phyloP scores from a whole-genome alignment of 441 rosid species.

The Eruca vesicaria region DNA sequence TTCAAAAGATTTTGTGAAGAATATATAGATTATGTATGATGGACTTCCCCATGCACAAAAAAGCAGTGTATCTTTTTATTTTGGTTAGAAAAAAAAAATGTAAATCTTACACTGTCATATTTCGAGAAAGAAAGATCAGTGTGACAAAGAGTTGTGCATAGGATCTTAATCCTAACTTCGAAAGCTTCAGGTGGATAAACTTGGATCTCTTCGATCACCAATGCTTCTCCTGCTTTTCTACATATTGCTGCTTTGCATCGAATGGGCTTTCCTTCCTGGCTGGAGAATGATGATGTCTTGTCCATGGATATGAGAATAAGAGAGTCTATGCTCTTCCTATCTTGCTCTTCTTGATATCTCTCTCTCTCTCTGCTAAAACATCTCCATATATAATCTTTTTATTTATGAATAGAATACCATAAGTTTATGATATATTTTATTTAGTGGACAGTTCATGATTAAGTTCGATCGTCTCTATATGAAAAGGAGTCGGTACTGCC shows the following conservation, averaged over 20 bases:
- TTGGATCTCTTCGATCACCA: conserved; percentile 60
- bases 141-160: conserved; percentile 75
- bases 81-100: background rate
- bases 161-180: conserved; percentile 68
- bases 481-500: background rate
- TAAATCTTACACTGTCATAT: conserved; percentile 32
- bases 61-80: background rate
- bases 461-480: background rate
- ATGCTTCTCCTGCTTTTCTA: conserved; percentile 52
- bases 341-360: background rate
- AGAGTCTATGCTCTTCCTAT: background rate
- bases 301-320: conserved; percentile 11
- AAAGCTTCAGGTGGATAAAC: conserved; percentile 73
- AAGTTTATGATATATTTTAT: background rate
- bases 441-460: background rate
- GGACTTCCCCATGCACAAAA: background rate
- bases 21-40: background rate
- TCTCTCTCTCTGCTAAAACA: background rate
- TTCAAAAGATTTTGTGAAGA: background rate
- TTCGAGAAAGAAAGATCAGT: conserved; percentile 55
- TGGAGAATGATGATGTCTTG: background rate
- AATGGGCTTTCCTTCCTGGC: conserved; percentile 21
- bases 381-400: background rate
- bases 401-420: background rate
- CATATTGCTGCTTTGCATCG: conserved; percentile 57